Conservation (phyloP, 2,329 filamentous ascomycete species). For the Alternaria alternata region DNA sequence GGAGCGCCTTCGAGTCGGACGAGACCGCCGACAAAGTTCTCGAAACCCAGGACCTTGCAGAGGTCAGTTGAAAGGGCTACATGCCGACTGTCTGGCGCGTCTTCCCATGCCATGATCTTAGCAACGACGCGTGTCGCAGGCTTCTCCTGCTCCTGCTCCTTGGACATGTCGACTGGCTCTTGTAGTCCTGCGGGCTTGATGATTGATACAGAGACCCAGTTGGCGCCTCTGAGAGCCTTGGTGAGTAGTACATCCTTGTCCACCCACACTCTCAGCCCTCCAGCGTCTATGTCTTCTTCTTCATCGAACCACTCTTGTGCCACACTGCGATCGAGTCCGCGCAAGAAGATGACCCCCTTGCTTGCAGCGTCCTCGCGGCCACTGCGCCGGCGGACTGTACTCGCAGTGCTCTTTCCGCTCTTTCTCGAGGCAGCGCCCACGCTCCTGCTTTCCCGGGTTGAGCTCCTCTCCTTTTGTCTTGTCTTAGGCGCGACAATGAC, state of each 20-base stretch:
- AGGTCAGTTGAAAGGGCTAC: conserved; percentile 80
- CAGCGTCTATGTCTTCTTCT: conserved; percentile 57
- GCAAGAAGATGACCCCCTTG: conserved; percentile 74
- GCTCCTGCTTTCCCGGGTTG: conserved; percentile 78
- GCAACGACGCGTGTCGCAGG: conserved; percentile 76
- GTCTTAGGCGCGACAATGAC: conserved; percentile 97
- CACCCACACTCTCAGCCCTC: conserved; percentile 80
- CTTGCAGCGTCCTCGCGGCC: conserved; percentile 70
- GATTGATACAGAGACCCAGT: conserved; percentile 84
- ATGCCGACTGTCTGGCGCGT: conserved; percentile 83
- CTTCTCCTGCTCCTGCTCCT: conserved; percentile 67
- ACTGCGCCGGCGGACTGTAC: conserved; percentile 70
- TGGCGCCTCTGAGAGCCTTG: conserved; percentile 76
- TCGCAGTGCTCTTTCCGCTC: conserved; percentile 77
- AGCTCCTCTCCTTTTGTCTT: conserved; percentile 72
- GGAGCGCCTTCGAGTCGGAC: conserved; percentile 87
- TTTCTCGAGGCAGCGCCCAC: conserved; percentile 80
- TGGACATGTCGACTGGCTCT: conserved; percentile 74
- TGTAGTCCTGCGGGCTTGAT: conserved; percentile 82
- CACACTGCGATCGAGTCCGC: conserved; percentile 75
- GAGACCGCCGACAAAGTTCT: conserved; percentile 82
- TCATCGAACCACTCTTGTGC: conserved; percentile 81
- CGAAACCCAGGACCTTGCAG: conserved; percentile 75
- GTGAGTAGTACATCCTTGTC: conserved; percentile 78
- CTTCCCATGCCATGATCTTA: conserved; percentile 78